Conservation (phyloP, 1,284 basidiomycete species). For the Tetrapyrgos nigripes region DNA sequence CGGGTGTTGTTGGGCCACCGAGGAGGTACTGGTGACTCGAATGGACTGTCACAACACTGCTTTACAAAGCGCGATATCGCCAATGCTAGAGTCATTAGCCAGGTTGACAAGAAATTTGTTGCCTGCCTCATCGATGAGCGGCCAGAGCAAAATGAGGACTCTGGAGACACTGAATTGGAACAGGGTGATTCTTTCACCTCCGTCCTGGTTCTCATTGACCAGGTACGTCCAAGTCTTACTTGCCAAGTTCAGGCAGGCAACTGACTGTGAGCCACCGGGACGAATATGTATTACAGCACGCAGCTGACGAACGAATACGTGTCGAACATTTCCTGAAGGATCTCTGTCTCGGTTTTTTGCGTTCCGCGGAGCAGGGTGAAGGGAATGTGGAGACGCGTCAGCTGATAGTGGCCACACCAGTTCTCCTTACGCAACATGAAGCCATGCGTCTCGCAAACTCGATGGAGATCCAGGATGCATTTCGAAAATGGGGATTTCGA, state of each 20-base stretch:
- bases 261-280: neutral
- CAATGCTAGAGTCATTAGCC: conserved; percentile 68
- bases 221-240: conserved; percentile 10
- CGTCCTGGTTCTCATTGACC: conserved; percentile 86
- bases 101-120: conserved; percentile 91
- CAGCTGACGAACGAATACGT: conserved; percentile 91
- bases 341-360: conserved; percentile 70
- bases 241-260: neutral
- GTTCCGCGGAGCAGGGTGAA: conserved; percentile 28
- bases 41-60: conserved; percentile 33
- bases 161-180: conserved; percentile 14
- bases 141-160: conserved; percentile 16
- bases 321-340: conserved; percentile 84
- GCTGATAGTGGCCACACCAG: conserved; percentile 56
- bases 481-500: conserved; percentile 77
- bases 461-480: conserved; percentile 49
- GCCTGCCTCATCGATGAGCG: conserved; percentile 61
- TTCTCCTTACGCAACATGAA: conserved; percentile 74
- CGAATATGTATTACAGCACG: conserved; percentile 63
- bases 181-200: conserved; percentile 23
- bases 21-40: conserved; percentile 18
- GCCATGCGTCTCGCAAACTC: conserved; percentile 51
- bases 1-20: conserved; percentile 7
- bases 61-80: conserved; percentile 62
- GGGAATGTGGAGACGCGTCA: conserved; percentile 44